Percentiles rank a stretch among this genome's conserved stretches.
phyloP scores from a whole-genome alignment of 2,329 filamentous ascomycete genomes.

The Colletotrichum tanaceti region DNA sequence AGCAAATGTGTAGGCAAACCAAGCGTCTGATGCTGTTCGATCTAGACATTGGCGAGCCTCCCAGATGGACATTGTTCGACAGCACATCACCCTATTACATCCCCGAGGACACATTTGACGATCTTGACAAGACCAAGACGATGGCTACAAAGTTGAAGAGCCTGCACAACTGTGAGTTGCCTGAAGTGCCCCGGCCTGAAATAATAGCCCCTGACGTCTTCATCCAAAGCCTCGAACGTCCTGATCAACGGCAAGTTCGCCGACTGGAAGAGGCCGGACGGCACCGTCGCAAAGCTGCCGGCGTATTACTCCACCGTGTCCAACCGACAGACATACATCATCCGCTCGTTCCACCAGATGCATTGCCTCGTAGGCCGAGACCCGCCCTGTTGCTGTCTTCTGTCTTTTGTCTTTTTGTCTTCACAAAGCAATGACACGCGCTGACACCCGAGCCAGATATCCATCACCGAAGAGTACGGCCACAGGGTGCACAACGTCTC shows the following conservation, averaged over 20 bases:
- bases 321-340: constrained; percentile 29
- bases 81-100: constrained; percentile 23
- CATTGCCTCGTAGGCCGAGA: constrained; percentile 17
- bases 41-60: constrained; percentile 21
- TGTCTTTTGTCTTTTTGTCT: no score
- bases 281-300: constrained; percentile 21
- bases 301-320: constrained; percentile 29
- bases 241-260: constrained; percentile 23
- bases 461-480: constrained; percentile 29
- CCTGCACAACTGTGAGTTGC: constrained; percentile 17
- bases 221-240: constrained; percentile 26
- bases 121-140: constrained; percentile 18
- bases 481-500: constrained; percentile 21
- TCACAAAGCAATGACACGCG: no score
- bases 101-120: constrained; percentile 21
- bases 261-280: constrained; percentile 28
- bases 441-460: neutral
- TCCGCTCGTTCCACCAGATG: constrained; percentile 34
- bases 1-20: no score
- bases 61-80: constrained; percentile 26
- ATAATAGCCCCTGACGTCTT: no score
- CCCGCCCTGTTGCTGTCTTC: no score
- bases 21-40: neutral
- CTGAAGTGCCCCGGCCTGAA: no score
- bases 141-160: constrained; percentile 15